A percentile compares a stretch with the other conserved stretches of the same genome.
These are phyloP conservation scores for Didymella glomerata DNA, from an alignment of 2,329 filamentous ascomycete genomes.

Conservation along the genomic window DNA sequence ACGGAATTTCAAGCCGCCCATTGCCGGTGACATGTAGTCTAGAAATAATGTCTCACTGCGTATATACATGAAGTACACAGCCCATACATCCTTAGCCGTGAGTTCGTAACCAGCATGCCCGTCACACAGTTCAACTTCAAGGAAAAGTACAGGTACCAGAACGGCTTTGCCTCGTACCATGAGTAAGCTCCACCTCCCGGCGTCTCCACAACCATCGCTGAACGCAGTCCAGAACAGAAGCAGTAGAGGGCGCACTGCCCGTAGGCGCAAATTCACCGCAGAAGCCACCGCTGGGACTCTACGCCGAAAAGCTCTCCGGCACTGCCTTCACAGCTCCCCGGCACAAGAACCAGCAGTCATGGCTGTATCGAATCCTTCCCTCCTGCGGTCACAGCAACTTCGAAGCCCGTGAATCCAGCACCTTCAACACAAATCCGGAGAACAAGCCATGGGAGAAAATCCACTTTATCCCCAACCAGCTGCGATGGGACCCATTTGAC, in stretches of 20 bases:
- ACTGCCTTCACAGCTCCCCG: slow-evolving; percentile 67
- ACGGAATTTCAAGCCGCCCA: slow-evolving; percentile 42
- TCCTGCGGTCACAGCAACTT: slow-evolving; percentile 67
- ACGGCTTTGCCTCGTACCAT: slow-evolving; percentile 79
- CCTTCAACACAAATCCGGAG: slow-evolving; percentile 61
- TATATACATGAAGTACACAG: slow-evolving; percentile 8
- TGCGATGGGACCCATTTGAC: slow-evolving; percentile 82
- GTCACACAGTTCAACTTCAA: slow-evolving; percentile 68
- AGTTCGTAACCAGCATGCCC: slow-evolving; percentile 61
- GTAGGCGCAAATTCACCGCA: slow-evolving; percentile 83
- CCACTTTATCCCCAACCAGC: slow-evolving; percentile 80
- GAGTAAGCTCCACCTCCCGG: slow-evolving; percentile 65
- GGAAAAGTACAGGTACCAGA: slow-evolving; percentile 79
- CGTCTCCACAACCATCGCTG: slow-evolving; percentile 11
- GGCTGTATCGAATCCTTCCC: slow-evolving; percentile 66
- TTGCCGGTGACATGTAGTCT: slow-evolving; percentile 37
- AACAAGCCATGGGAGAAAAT: slow-evolving; percentile 64
- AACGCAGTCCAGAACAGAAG: slow-evolving; percentile 69
- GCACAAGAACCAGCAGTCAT: slow-evolving; percentile 65
- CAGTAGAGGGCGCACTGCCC: slow-evolving; percentile 76
- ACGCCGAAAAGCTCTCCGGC: slow-evolving; percentile 75
- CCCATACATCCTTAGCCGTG: slow-evolving; percentile 21
- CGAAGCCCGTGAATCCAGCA: slow-evolving; percentile 57
- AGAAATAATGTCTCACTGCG: slow-evolving; percentile 7
- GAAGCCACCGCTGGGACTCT: slow-evolving; percentile 78